These are phyloP conservation scores for Triticum urartu DNA, from an alignment of 176 grass and related monocot species.

Conservation along the genomic window DNA sequence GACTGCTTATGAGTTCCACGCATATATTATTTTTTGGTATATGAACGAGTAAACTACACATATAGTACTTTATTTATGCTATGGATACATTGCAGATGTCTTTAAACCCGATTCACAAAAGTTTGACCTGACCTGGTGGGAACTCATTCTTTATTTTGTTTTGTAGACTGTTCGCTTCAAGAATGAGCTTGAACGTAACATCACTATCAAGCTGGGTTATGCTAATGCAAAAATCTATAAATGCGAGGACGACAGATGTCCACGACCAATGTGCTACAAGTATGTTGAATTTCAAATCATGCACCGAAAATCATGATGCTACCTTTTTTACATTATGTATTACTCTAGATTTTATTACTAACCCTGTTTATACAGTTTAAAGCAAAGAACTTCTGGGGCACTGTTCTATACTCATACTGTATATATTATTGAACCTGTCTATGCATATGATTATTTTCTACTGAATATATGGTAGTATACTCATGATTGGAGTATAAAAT, in stretches of 20 bases:
- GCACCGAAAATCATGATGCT: no score
- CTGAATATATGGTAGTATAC: slow-evolving; percentile 5
- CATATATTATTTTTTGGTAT: background rate
- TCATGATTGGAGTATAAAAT: background rate
- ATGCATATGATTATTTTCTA: background rate
- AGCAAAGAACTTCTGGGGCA: background rate
- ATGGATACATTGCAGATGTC: background rate
- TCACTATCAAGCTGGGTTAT: slow-evolving; percentile 93
- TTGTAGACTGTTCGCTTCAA: slow-evolving; percentile 88
- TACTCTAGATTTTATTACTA: background rate
- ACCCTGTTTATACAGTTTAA: background rate
- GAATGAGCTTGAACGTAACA: slow-evolving; percentile 90
- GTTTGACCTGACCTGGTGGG: no score
- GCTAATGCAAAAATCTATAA: slow-evolving; percentile 95
- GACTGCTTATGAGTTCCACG: no score
- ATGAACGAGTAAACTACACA: background rate
- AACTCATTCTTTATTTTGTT: slow-evolving; percentile 3
- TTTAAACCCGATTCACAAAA: background rate
- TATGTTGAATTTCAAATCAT: slow-evolving; percentile 26
- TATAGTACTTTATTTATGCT: background rate
- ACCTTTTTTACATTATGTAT: no score
- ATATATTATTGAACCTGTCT: background rate
- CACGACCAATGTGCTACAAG: slow-evolving; percentile 91
- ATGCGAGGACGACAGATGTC: slow-evolving; percentile 79
- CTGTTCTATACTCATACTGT: background rate